Evolutionary conservation across 2,329 filamentous ascomycete genomes (phyloP).

Genomic region (Fusarium pininemorale): DNA sequence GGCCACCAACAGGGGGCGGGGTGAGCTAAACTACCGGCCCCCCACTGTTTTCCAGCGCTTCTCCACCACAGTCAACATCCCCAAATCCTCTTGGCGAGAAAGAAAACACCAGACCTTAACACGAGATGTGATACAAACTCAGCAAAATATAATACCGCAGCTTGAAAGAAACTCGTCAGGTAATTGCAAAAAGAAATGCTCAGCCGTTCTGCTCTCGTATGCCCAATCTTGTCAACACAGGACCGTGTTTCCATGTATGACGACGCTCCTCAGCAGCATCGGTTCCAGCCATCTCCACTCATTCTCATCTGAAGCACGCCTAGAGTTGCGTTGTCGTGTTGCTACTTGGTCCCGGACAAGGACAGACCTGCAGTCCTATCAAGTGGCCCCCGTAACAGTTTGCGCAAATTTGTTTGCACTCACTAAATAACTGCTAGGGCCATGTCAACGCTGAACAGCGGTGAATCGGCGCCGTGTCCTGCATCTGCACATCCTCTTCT

Average conservation of each 20-base stretch:
- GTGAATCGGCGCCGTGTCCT: accelerated
- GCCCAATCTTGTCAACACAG: neutral
- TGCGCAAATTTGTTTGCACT: neutral
- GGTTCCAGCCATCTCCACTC: neutral
- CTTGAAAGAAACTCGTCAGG: neutral
- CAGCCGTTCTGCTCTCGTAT: neutral
- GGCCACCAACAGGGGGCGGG: neutral
- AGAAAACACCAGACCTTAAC: neutral
- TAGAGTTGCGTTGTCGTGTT: accelerated
- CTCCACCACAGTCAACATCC: neutral
- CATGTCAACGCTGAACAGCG: no score
- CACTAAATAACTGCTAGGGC: neutral
- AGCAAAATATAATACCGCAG: accelerated
- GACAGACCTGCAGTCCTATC: neutral
- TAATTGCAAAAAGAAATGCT: neutral
- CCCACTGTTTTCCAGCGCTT: neutral
- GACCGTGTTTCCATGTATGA: no score
- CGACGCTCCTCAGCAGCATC: neutral
- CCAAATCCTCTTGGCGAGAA: accelerated
- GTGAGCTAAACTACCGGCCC: neutral
- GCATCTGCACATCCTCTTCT: neutral
- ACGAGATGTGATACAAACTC: accelerated
- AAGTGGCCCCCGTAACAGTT: neutral
- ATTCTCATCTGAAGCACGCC: accelerated
- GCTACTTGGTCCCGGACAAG: neutral